Conservation (phyloP, 2,329 filamentous ascomycete genomes). For the Curvularia sp. region DNA sequence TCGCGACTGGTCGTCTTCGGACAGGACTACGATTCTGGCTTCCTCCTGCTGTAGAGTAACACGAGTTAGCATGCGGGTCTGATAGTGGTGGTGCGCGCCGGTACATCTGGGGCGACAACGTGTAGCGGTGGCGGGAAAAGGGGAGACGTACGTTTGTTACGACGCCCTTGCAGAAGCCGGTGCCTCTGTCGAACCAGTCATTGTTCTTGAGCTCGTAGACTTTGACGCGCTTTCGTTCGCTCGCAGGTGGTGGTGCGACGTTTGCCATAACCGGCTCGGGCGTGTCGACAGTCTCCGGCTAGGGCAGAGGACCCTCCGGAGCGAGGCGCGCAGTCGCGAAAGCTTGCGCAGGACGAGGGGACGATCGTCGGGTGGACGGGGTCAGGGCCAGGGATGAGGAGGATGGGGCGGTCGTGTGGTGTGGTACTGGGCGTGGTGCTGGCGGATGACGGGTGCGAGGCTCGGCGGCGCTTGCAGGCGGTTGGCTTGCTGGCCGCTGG, state of each 20-base stretch:
- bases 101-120: slow-evolving; percentile 21
- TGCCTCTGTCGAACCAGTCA: slow-evolving; percentile 98
- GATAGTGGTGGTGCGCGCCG: neutral
- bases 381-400: slow-evolving; percentile 22
- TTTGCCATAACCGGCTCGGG: slow-evolving; percentile 19
- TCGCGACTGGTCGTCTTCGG: slow-evolving; percentile 86
- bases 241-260: slow-evolving; percentile 53
- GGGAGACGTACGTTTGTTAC: slow-evolving; percentile 69
- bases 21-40: slow-evolving; percentile 87
- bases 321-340: slow-evolving; percentile 39
- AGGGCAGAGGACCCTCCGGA: slow-evolving; percentile 27
- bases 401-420: slow-evolving; percentile 20
- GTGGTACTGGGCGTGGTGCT: slow-evolving; percentile 23
- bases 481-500: neutral
- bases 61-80: slow-evolving; percentile 48
- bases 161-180: slow-evolving; percentile 88
- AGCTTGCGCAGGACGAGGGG: slow-evolving; percentile 29
- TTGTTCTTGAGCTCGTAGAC: slow-evolving; percentile 98
- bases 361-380: slow-evolving; percentile 21
- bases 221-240: slow-evolving; percentile 77
- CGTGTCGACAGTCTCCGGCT: slow-evolving; percentile 39
- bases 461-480: slow-evolving; percentile 19
- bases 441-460: slow-evolving; percentile 28
- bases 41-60: slow-evolving; percentile 71
- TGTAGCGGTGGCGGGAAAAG: slow-evolving; percentile 1